Evolutionary conservation across 345 rosid genomes (phyloP).

Genomic region (Capsella bursapastoris): DNA sequence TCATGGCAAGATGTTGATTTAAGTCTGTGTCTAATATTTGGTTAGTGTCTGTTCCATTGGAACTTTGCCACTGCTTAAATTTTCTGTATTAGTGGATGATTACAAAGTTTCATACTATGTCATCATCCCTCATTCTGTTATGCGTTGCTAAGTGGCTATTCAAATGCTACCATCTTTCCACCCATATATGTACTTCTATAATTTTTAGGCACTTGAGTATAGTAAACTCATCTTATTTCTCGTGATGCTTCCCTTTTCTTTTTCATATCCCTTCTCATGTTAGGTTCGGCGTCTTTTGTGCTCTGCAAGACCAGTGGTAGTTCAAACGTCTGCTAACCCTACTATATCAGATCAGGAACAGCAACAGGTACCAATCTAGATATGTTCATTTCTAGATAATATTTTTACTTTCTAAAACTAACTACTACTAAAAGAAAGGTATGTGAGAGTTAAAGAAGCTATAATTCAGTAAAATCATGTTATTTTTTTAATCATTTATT

Average conservation of each 20-base stretch:
- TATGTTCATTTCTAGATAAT: slow-evolving; percentile 17
- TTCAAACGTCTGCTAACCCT: slow-evolving; percentile 79
- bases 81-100: slow-evolving; percentile 8
- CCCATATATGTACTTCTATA: background rate
- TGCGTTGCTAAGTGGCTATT: slow-evolving; percentile 22
- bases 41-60: slow-evolving; percentile 28
- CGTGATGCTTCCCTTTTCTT: slow-evolving; percentile 25
- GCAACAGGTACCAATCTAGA: slow-evolving; percentile 70
- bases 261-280: slow-evolving; percentile 28
- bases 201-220: background rate
- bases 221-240: background rate
- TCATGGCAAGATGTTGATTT: slow-evolving; percentile 3
- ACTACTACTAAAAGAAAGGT: slow-evolving; percentile 11
- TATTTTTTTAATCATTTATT: background rate
- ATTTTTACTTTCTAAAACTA: slow-evolving; percentile 11
- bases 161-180: slow-evolving; percentile 16
- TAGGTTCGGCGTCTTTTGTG: slow-evolving; percentile 92
- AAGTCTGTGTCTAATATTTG: slow-evolving; percentile 1
- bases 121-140: slow-evolving; percentile 16
- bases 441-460: slow-evolving; percentile 6
- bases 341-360: slow-evolving; percentile 90
- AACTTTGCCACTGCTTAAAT: slow-evolving; percentile 23
- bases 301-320: slow-evolving; percentile 85
- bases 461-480: slow-evolving; percentile 21
- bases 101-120: slow-evolving; percentile 21